Base-by-base conservation (phyloP, 1,284 basidiomycete species). In the Moniliella sp. region DNA sequence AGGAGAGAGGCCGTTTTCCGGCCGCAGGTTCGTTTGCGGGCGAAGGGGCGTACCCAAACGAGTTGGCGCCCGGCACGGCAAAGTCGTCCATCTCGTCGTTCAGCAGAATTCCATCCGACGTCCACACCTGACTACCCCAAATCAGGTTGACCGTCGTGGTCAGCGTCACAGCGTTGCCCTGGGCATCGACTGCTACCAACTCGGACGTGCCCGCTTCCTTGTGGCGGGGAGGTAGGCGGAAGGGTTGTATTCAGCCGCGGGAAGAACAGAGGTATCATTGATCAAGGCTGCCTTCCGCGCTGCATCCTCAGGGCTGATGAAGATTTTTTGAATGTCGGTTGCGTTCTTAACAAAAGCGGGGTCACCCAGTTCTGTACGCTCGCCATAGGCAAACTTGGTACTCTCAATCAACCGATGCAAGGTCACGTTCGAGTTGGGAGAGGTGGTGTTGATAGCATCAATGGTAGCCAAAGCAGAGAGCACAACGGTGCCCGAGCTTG, bases 71-170 rank as follows among this genome's bases (percentile, higher is more conserved):
- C 0, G 61, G 54, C 2, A 42, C 40, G 8, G 36, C 36, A 28
- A 63, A 63, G 40, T 65, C 64, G 45, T 66, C 63, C 57, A 63
- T 56, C 38, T 65, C 62, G 30, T 52, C 37, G 36, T 57, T 52
- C 18, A 51, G 37, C 27, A 55, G 42, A 38, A 59, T 48, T 12
- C 52, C 50, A 27, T 51, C 38, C 3, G 32, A 31, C 4, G 46
- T 51, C 41, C 48, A 46, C 28, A 56, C 42, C 13, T 18, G 12
- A 10, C 25, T 31, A 9, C 64, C 64, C 55, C 55, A 65, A 34
- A 51, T 61, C 4, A 57, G 46, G 42, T 64, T 63, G 39, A 65
- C 53, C 0, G 64, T 66, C 2, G 64, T 65, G 3, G 64, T 66
- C 23, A 65, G 36, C 15, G 60, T 57, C 28, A 65, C 49, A 1